Conservation (phyloP, 2,329 filamentous ascomycete species). For the Aspergillus neotritici region DNA sequence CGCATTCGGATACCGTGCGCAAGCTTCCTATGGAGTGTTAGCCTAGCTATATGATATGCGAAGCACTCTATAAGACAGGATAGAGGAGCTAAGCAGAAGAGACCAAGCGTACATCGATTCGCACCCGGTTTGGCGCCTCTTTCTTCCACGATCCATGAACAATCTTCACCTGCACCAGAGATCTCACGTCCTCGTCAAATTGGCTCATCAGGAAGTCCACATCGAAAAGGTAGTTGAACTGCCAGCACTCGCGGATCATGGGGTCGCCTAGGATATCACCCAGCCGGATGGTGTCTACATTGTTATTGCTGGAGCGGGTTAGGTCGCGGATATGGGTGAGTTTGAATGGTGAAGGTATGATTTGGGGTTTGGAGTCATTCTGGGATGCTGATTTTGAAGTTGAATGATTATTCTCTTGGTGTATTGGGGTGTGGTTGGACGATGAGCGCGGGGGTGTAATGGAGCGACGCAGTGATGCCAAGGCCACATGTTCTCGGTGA, state of each 20-base stretch:
- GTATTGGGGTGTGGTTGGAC: neutral
- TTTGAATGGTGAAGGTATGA: constrained; percentile 60
- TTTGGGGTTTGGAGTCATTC: neutral
- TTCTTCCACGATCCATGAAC: constrained; percentile 63
- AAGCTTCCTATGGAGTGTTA: constrained; percentile 50
- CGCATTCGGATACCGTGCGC: constrained; percentile 60
- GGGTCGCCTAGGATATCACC: constrained; percentile 67
- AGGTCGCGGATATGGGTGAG: constrained; percentile 66
- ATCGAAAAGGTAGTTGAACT: constrained; percentile 53
- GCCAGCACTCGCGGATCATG: constrained; percentile 59
- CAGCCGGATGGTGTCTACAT: constrained; percentile 61
- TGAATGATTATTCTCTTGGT: neutral
- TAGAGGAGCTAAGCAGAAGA: neutral
- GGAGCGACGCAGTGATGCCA: constrained; percentile 26
- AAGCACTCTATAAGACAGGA: neutral
- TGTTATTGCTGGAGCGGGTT: constrained; percentile 47
- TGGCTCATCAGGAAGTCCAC: constrained; percentile 56
- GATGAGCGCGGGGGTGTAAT: constrained; percentile 22
- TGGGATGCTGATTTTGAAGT: neutral
- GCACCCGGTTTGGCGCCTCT: constrained; percentile 56
- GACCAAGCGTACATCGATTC: constrained; percentile 48
- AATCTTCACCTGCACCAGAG: constrained; percentile 52
- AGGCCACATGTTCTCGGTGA: neutral
- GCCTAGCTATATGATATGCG: too few species aligned
- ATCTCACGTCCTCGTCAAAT: constrained; percentile 53